Evolutionary conservation across 2,329 filamentous ascomycete genomes (phyloP).

Genomic region (Aschersonia sp.): DNA sequence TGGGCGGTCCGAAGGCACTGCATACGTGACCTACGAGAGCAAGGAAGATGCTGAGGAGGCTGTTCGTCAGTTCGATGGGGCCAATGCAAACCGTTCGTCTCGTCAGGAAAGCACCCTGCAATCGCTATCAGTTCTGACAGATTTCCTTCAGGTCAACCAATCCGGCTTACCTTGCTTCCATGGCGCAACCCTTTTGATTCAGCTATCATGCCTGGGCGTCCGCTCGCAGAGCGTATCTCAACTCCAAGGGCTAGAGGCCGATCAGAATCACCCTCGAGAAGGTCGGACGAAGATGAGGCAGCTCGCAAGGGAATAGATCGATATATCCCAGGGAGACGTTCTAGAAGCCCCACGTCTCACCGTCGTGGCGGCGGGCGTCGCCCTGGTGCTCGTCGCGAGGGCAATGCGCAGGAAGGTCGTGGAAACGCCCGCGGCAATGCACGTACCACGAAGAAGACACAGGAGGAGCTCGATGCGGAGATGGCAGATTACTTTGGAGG

Average conservation of each 20-base stretch:
- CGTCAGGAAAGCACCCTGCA: neutral
- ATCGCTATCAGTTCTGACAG: neutral
- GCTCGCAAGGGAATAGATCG: conserved; percentile 59
- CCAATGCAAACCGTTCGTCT: conserved; percentile 63
- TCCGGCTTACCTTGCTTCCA: conserved; percentile 54
- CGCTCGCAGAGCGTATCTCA: conserved; percentile 48
- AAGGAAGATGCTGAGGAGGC: conserved; percentile 59
- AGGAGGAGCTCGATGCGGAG: conserved; percentile 86
- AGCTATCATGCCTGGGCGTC: conserved; percentile 38
- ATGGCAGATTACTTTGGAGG: conserved; percentile 85
- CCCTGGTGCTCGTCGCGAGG: conserved; percentile 33
- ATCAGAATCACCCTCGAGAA: conserved; percentile 38
- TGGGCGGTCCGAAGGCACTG: conserved; percentile 73
- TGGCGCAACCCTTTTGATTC: conserved; percentile 42
- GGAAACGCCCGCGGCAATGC: conserved; percentile 24
- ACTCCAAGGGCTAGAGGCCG: conserved; percentile 43
- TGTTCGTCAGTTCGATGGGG: conserved; percentile 70
- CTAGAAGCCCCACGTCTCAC: conserved; percentile 44
- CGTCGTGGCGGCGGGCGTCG: conserved; percentile 36
- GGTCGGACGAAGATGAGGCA: conserved; percentile 39
- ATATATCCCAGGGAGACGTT: conserved; percentile 53
- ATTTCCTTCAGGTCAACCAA: conserved; percentile 53
- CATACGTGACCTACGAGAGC: conserved; percentile 67
- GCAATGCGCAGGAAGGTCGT: conserved; percentile 16
- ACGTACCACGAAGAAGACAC: conserved; percentile 61